Conservation (phyloP, 2,329 filamentous ascomycete genomes). For the Fusarium protoensiforme region DNA sequence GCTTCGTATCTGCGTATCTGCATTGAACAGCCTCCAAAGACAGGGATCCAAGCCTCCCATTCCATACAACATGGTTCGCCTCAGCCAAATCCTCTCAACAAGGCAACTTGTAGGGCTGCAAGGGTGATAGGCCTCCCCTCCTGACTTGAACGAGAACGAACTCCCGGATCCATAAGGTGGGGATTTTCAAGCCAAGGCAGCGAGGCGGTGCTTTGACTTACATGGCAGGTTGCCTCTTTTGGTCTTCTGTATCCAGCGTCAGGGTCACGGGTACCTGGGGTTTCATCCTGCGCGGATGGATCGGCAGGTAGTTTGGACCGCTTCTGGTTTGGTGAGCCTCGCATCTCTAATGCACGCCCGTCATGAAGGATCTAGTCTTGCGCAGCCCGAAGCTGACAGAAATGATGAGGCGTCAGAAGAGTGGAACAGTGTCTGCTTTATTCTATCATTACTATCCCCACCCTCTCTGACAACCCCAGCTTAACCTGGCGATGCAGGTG, state of each 20-base stretch:
- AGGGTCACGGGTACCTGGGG: background rate
- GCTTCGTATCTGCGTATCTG: background rate
- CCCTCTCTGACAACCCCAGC: background rate
- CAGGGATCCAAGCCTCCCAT: background rate
- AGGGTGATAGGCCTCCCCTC: background rate
- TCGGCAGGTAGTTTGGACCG: background rate
- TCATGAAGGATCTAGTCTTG: background rate
- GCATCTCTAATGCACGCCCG: background rate
- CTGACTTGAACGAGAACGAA: background rate
- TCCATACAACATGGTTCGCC: background rate
- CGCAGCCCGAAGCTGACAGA: background rate
- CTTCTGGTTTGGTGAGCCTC: background rate
- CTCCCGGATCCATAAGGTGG: background rate
- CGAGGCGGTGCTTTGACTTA: background rate
- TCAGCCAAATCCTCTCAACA: background rate
- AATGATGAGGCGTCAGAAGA: background rate
- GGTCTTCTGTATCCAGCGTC: background rate
- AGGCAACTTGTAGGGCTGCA: background rate
- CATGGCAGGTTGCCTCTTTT: background rate
- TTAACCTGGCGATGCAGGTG: background rate
- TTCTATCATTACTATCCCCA: background rate
- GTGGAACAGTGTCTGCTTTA: background rate
- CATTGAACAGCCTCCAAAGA: background rate
- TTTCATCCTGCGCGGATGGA: background rate
- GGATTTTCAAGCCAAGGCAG: background rate